Base-by-base conservation (phyloP, 805 yeast genomes). In the Yarrowia osloensis region DNA sequence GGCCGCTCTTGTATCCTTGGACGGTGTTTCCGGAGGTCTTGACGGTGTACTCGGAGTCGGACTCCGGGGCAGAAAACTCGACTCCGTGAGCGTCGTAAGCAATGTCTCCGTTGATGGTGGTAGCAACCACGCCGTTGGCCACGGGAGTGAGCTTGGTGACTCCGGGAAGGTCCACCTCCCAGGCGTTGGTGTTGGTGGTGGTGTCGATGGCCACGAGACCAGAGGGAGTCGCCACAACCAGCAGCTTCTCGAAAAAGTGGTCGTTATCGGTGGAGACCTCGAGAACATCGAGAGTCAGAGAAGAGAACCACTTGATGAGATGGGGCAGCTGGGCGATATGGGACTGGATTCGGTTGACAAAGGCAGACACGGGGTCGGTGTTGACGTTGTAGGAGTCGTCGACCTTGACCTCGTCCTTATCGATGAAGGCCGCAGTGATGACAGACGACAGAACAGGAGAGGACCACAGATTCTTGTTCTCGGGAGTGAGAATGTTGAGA, bases 171-270 rank as follows among this genome's bases (percentile, higher is more conserved):
- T 50, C 66, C 17, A 42, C 65, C 17, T 55, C 39, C 57, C 54
- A 39, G 3, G 47, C 66, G 26, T 59, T 42, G 12, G 42, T 24
- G 12, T 72, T 71, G 21, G 65, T 26, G 31, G 52, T 46, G 17
- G 69, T 67, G 40, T 69, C 72, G 17, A 74, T 46, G 29, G 68
- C 69, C 7, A 68, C 50, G 7, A 67, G 47, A 4, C 63, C 42
- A 15, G 75, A 75, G 19, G 50, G 39, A 11, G 79, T 75, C 8
- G 70, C 73, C 1, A 73, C 71, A 12, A 77, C 72, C 1, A 77
- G 68, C 21, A 72, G 67, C 71, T 78, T 77, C 47, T 74, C 71
- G 69, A 78, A 79, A 65, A 78, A 78, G 29, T 71, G 62, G 17
- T 70, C 72, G 11, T 69, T 71, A 21, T 69, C 70, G 3, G 67